Evolutionary conservation across 140 eudicot species (phyloP).

Genomic region (Senecio squalidus): DNA sequence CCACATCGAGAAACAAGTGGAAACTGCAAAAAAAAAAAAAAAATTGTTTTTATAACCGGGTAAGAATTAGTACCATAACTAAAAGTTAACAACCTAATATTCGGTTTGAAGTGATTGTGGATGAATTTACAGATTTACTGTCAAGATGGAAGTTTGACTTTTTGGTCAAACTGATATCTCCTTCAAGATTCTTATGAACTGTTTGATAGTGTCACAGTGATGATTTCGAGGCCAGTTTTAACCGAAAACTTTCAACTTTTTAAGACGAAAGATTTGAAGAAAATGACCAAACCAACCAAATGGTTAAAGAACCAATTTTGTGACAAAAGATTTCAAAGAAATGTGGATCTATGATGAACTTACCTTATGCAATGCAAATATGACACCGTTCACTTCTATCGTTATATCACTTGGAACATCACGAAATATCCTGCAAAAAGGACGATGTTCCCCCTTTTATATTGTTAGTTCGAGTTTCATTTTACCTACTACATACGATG

Average conservation of each 20-base stretch:
- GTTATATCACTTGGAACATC: slow-evolving; percentile 97
- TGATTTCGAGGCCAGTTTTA: not conserved
- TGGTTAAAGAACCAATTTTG: not conserved
- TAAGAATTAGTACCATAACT: not conserved
- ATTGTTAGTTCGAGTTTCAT: not conserved
- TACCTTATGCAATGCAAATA: slow-evolving; percentile 83
- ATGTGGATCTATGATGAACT: slow-evolving; percentile 1
- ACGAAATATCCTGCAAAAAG: slow-evolving; percentile 74
- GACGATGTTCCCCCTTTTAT: not conserved
- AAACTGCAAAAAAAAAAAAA: slow-evolving; percentile 45
- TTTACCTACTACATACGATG: not conserved
- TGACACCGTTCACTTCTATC: slow-evolving; percentile 75
- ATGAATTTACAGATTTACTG: not conserved
- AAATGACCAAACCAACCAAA: not conserved
- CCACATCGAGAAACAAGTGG: slow-evolving; percentile 97
- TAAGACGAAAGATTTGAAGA: not conserved
- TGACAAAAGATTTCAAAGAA: too few species aligned
- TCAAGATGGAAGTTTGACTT: slow-evolving; percentile 13
- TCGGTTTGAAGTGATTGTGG: not conserved
- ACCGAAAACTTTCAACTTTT: not conserved
- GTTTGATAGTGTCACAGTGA: not conserved
- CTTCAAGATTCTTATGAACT: slow-evolving; percentile 1
- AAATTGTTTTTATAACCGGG: not conserved
- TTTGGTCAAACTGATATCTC: slow-evolving; percentile 16
- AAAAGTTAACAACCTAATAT: not conserved